A percentile compares a stretch with the other conserved stretches of the same genome.
phyloP scores from a whole-genome alignment of 495 filamentous ascomycete genomes.

The Aspergillus coremiiformis region DNA sequence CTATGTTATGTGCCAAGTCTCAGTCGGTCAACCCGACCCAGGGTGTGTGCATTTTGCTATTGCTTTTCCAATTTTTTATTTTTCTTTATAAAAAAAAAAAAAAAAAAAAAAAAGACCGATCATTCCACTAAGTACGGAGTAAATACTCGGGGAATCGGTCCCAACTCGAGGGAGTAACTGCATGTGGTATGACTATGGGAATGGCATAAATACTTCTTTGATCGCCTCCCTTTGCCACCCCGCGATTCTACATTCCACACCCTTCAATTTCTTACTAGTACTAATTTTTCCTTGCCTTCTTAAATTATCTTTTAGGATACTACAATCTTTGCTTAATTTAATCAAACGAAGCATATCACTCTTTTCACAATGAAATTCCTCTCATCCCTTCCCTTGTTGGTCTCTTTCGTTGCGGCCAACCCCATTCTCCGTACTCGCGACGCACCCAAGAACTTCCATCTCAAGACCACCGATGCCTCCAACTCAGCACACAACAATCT shows the following conservation, averaged over 20 bases:
- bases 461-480: constrained; percentile 34
- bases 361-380: constrained; percentile 29
- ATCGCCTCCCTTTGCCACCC: constrained; percentile 1
- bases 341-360: not conserved
- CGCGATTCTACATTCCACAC: not conserved
- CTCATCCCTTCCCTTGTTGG: constrained; percentile 23
- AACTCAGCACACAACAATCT: constrained; percentile 34
- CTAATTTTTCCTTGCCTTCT: constrained; percentile 3
- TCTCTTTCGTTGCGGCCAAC: constrained; percentile 20
- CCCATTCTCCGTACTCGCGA: constrained; percentile 10
- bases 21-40: not conserved
- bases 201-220: not conserved
- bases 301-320: not conserved
- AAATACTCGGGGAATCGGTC: not conserved
- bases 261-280: no score
- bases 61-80: not conserved
- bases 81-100: not conserved
- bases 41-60: not conserved
- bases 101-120: no score
- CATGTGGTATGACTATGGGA: not conserved
- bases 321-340: not conserved
- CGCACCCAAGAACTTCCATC: constrained; percentile 28
- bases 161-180: not conserved
- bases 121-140: no score
- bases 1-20: no score